Evolutionary conservation across 768 basidiomycete genomes (phyloP).

Genomic region (Amanita exitialis): DNA sequence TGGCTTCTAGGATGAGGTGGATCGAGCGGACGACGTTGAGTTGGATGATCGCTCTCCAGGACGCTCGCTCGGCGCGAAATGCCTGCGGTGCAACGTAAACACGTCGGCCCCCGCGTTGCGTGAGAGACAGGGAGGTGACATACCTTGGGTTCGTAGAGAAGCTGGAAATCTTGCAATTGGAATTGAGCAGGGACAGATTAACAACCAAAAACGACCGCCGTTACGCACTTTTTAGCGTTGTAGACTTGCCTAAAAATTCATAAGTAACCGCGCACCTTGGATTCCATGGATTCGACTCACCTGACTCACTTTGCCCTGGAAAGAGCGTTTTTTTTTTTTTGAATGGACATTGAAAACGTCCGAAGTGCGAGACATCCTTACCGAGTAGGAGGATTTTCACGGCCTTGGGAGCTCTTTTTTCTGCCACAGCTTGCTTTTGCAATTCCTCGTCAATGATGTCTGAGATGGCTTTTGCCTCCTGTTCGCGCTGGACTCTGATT

Average conservation of each 20-base stretch:
- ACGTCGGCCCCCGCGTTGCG: too few species aligned
- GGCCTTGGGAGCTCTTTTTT: conserved; percentile 35
- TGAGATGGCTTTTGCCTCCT: conserved; percentile 42
- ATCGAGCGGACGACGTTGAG: conserved; percentile 64
- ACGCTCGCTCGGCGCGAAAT: conserved; percentile 48
- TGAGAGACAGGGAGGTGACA: conserved; percentile 6
- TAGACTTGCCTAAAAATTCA: conserved; percentile 55
- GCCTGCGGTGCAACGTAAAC: conserved; percentile 20
- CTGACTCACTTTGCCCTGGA: conserved; percentile 73
- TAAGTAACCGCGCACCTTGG: not conserved
- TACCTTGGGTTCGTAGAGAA: conserved; percentile 54
- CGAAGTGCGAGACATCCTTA: conserved; percentile 16
- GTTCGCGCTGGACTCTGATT: conserved; percentile 35
- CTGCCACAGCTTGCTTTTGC: conserved; percentile 35
- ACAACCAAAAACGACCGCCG: not conserved
- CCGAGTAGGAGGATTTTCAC: conserved; percentile 55
- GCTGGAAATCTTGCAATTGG: conserved; percentile 42
- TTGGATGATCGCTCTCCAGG: conserved; percentile 61
- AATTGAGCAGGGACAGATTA: not conserved
- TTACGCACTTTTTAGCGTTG: conserved; percentile 70
- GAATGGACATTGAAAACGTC: not conserved
- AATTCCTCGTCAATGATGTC: conserved; percentile 59
- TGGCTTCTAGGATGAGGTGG: conserved; percentile 49
- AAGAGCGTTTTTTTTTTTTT: too few species aligned
- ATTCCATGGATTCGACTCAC: conserved; percentile 27